Percentiles rank a stretch among this genome's conserved stretches.
Conservation (phyloP, 2,329 filamentous ascomycete genomes). For the Phyllosticta citribraziliensis region DNA sequence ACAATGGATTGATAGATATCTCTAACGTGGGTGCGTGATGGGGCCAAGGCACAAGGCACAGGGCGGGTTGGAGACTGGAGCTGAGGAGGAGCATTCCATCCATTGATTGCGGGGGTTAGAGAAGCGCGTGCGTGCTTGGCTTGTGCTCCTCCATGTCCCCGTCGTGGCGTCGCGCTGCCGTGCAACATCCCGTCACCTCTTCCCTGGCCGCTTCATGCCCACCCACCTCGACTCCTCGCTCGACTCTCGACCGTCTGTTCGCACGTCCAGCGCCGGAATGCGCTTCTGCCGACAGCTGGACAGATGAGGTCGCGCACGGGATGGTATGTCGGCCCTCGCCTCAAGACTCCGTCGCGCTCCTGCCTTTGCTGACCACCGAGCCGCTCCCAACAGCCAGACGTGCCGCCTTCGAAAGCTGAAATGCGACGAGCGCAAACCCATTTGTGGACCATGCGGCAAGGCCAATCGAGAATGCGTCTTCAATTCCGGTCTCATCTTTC, state of each 20-base stretch:
- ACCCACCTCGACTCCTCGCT: not conserved
- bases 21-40: not conserved
- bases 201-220: not conserved
- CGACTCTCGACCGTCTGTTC: not conserved
- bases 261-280: constrained; percentile 9
- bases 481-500: constrained; percentile 54
- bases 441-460: constrained; percentile 52
- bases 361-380: constrained; percentile 3
- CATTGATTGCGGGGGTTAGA: not conserved
- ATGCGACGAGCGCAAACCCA: constrained; percentile 53
- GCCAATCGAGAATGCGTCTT: constrained; percentile 51
- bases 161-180: not conserved
- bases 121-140: constrained; percentile 5
- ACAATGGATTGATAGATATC: not conserved
- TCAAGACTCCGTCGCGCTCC: constrained; percentile 3
- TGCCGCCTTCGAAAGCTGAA: constrained; percentile 54
- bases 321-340: constrained; percentile 20
- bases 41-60: not conserved
- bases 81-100: not conserved
- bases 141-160: not conserved
- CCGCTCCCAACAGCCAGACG: constrained; percentile 28
- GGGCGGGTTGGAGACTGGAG: too few species aligned
- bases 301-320: constrained; percentile 31
- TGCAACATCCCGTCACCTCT: not conserved
- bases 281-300: constrained; percentile 9